Evolutionary conservation across 805 yeast species (phyloP).

Genomic region (Lipomyces sp.): DNA sequence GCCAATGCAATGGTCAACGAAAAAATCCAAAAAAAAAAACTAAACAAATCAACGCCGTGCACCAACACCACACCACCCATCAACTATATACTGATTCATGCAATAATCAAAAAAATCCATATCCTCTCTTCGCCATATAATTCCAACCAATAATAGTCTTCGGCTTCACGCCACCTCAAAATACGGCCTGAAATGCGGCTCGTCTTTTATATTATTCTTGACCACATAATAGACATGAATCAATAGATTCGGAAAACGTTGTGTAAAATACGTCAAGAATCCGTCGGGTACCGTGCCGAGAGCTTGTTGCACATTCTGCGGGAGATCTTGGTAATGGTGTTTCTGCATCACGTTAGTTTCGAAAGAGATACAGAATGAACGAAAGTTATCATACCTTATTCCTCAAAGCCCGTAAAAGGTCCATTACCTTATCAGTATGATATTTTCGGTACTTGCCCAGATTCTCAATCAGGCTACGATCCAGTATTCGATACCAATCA

Average conservation of each 20-base stretch:
- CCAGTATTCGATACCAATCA: slow-evolving; percentile 79
- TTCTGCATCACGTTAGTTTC: slow-evolving; percentile 37
- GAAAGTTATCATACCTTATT: too few relatives aligned
- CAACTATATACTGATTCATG: too few relatives aligned
- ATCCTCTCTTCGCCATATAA: too few relatives aligned
- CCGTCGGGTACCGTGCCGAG: slow-evolving; percentile 85
- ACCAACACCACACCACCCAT: too few relatives aligned
- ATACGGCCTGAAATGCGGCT: slow-evolving; percentile 23
- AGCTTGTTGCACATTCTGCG: slow-evolving; percentile 55
- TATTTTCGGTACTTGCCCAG: slow-evolving; percentile 90
- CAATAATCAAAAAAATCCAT: too few relatives aligned
- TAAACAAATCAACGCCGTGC: too few relatives aligned
- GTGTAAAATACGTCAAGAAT: slow-evolving; percentile 70
- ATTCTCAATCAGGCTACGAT: slow-evolving; percentile 69
- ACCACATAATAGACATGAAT: slow-evolving; percentile 50
- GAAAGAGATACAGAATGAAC: neutral
- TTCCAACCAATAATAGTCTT: too few relatives aligned
- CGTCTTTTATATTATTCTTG: slow-evolving; percentile 11
- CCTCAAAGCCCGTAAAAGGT: slow-evolving; percentile 80
- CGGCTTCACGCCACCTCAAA: too few relatives aligned
- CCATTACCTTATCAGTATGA: slow-evolving; percentile 73
- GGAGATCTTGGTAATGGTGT: slow-evolving; percentile 91
- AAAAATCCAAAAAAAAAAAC: too few relatives aligned
- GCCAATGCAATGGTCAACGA: too few relatives aligned
- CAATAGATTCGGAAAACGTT: slow-evolving; percentile 72